Percentiles rank a stretch among this genome's conserved stretches.
Evolutionary conservation across 1,139 yeast genomes (phyloP).

Genomic region (Pichia sp.): DNA sequence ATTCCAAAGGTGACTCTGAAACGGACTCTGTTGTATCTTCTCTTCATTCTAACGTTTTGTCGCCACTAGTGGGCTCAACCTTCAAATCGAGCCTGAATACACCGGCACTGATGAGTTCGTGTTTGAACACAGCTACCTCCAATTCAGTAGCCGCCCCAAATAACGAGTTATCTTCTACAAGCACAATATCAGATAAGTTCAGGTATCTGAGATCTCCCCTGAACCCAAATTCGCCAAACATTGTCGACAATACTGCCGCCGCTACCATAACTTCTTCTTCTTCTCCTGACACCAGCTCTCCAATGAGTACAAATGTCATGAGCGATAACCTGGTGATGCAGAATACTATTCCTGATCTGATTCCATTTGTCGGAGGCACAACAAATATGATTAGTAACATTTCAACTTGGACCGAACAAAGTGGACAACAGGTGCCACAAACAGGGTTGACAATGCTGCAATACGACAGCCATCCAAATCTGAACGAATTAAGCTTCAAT

Average conservation of each 20-base stretch:
- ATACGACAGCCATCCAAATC: conserved; percentile 10
- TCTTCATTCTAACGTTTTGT: conserved; percentile 2
- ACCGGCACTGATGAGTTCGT: neutral
- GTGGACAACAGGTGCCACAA: conserved; percentile 36
- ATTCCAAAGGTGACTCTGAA: conserved; percentile 13
- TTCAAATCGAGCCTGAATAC: conserved; percentile 1
- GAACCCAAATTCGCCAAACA: neutral
- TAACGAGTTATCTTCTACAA: conserved; percentile 2
- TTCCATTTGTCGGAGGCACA: conserved; percentile 47
- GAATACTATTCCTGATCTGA: conserved; percentile 31
- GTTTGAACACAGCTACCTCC: neutral
- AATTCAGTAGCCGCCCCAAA: neutral
- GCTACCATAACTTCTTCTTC: neutral
- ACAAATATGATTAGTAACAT: conserved; percentile 60
- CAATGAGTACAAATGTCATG: neutral
- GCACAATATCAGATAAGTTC: conserved; percentile 1
- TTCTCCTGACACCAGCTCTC: neutral
- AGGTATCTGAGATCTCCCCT: conserved; percentile 3
- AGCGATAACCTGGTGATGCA: conserved; percentile 15
- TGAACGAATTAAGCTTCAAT: neutral
- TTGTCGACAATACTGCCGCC: neutral
- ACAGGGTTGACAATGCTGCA: conserved; percentile 30
- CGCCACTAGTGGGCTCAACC: conserved; percentile 4
- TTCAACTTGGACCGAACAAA: conserved; percentile 54
- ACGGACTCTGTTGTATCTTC: conserved; percentile 11